A percentile compares a stretch with the other conserved stretches of the same genome.
These are phyloP conservation scores for Stellera chamaejasme DNA, from an alignment of 345 rosid genomes.

Conservation along the genomic window DNA sequence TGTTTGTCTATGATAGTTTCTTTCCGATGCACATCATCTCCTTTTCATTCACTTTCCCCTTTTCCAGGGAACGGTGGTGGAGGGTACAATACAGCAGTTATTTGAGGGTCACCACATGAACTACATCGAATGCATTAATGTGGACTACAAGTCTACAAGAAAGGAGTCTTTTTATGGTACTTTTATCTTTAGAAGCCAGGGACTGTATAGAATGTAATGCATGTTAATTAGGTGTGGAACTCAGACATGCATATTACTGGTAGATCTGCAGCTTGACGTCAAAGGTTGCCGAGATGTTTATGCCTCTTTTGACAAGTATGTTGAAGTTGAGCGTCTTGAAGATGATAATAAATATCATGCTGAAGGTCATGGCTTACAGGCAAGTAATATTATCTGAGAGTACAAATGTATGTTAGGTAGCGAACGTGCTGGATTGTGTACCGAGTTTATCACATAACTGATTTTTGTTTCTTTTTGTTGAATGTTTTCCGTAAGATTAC, in stretches of 20 bases:
- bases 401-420: too few relatives aligned
- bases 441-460: too few relatives aligned
- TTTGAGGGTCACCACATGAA: slow-evolving; percentile 58
- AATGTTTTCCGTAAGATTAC: too few relatives aligned
- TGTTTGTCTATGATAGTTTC: background rate
- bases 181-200: slow-evolving; percentile 2
- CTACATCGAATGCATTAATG: slow-evolving; percentile 62
- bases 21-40: background rate
- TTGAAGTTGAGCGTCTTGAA: slow-evolving; percentile 74
- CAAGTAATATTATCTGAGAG: slow-evolving; percentile 7
- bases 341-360: slow-evolving; percentile 76
- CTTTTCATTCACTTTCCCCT: background rate
- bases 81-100: slow-evolving; percentile 49
- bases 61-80: slow-evolving; percentile 49
- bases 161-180: slow-evolving; percentile 66
- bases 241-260: background rate
- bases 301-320: slow-evolving; percentile 76
- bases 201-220: background rate
- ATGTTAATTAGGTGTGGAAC: background rate
- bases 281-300: slow-evolving; percentile 78
- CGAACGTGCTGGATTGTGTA: too few relatives aligned
- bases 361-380: slow-evolving; percentile 70
- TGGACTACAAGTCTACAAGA: slow-evolving; percentile 52
- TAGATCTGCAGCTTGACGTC: slow-evolving; percentile 84
- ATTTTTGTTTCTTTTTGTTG: too few relatives aligned